These are phyloP conservation scores for Candida dendrica DNA, from an alignment of 805 yeast genomes.

Conservation along the genomic window DNA sequence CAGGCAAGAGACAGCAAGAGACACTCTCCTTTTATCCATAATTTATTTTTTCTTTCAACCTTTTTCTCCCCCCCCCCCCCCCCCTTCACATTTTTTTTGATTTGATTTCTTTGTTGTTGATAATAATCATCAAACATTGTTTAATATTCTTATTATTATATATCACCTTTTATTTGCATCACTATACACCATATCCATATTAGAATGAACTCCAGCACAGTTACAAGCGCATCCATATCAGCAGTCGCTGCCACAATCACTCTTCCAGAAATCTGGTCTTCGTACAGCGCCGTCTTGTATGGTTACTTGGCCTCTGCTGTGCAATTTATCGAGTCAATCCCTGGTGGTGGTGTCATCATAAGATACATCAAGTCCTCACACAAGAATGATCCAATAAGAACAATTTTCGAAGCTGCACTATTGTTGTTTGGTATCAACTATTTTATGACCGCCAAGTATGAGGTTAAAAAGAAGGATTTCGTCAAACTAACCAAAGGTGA, in stretches of 20 bases:
- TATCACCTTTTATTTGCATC: too few relatives aligned
- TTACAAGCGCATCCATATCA: not conserved
- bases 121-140: too few relatives aligned
- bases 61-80: too few relatives aligned
- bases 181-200: too few relatives aligned
- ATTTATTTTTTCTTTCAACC: too few relatives aligned
- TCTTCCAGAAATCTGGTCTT: not conserved
- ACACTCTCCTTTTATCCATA: too few relatives aligned
- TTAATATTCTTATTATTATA: too few relatives aligned
- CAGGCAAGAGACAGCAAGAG: too few relatives aligned
- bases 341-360: slow-evolving; percentile 53
- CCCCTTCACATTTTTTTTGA: too few relatives aligned
- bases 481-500: slow-evolving; percentile 57
- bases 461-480: slow-evolving; percentile 64
- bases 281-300: not conserved
- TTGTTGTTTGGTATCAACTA: slow-evolving; percentile 79
- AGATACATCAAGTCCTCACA: slow-evolving; percentile 80
- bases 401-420: slow-evolving; percentile 70
- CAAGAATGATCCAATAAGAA: slow-evolving; percentile 89
- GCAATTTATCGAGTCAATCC: slow-evolving; percentile 21
- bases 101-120: too few relatives aligned
- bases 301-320: not conserved
- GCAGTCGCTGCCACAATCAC: not conserved
- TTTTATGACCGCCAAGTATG: slow-evolving; percentile 68
- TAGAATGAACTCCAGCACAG: not conserved